These are phyloP conservation scores for Penicillium paneum DNA, from an alignment of 2,329 filamentous ascomycete genomes.

Conservation along the genomic window DNA sequence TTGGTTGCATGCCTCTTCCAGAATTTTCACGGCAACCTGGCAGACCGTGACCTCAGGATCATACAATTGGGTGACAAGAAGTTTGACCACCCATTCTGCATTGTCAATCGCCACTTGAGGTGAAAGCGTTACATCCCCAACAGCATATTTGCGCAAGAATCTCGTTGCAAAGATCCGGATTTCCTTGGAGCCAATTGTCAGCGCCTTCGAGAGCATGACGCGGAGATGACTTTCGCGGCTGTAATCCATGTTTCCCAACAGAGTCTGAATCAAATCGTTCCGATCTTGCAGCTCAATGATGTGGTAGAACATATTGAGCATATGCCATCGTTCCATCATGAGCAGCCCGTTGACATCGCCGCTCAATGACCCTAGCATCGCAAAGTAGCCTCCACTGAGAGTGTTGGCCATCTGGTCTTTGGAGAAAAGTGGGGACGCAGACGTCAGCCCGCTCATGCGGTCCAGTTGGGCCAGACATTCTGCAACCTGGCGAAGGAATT, in stretches of 20 bases:
- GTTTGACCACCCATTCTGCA: slow-evolving; percentile 91
- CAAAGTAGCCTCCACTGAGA: slow-evolving; percentile 87
- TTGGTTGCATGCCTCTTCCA: slow-evolving; percentile 95
- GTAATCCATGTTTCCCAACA: slow-evolving; percentile 91
- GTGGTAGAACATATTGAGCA: slow-evolving; percentile 99
- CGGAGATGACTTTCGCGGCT: slow-evolving; percentile 82
- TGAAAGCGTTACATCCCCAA: slow-evolving; percentile 48
- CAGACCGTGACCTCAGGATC: slow-evolving; percentile 97
- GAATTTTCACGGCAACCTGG: slow-evolving; percentile 90
- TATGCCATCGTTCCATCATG: slow-evolving; percentile 92
- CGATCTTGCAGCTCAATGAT: slow-evolving; percentile 89
- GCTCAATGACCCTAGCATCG: slow-evolving; percentile 83
- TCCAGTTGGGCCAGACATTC: slow-evolving; percentile 96
- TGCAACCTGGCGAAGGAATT: slow-evolving; percentile 86
- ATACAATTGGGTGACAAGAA: slow-evolving; percentile 97
- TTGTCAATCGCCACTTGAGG: slow-evolving; percentile 52
- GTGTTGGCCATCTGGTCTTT: slow-evolving; percentile 79
- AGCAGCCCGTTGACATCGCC: slow-evolving; percentile 76
- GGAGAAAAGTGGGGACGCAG: slow-evolving; percentile 81
- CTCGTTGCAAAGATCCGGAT: slow-evolving; percentile 89
- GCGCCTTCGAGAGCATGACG: slow-evolving; percentile 86
- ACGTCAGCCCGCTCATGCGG: slow-evolving; percentile 67
- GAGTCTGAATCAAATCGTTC: slow-evolving; percentile 82
- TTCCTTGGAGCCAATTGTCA: slow-evolving; percentile 85
- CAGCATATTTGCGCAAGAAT: slow-evolving; percentile 81